Conservation (phyloP, 2,329 filamentous ascomycete species). For the Lecanicillium sp. region DNA sequence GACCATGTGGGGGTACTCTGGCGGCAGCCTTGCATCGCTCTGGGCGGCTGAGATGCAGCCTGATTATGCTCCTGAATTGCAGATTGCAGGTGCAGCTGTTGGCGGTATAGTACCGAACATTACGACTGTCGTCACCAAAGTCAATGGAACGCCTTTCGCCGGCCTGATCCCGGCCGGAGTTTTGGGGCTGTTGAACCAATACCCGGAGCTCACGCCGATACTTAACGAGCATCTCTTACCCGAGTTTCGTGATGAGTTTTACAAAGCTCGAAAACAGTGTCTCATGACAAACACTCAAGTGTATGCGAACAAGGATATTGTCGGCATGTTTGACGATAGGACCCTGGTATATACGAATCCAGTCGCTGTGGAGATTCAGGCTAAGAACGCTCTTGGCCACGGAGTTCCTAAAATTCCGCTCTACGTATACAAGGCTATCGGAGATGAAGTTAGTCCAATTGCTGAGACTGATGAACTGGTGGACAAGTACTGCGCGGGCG, state of each 20-base stretch:
- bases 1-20: constrained; percentile 34
- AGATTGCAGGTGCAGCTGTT: constrained; percentile 17
- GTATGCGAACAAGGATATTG: constrained; percentile 27
- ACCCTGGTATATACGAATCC: constrained; percentile 15
- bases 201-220: constrained; percentile 10
- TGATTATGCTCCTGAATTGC: constrained; percentile 16
- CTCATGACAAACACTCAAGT: constrained; percentile 14
- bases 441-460: constrained; percentile 36
- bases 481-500: constrained; percentile 29
- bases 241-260: constrained; percentile 17
- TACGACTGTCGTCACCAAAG: constrained; percentile 8
- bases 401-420: constrained; percentile 37
- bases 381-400: constrained; percentile 23
- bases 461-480: constrained; percentile 35
- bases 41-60: constrained; percentile 18
- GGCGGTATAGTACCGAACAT: constrained; percentile 17
- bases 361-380: constrained; percentile 16
- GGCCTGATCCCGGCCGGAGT: constrained; percentile 16
- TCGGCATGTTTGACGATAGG: constrained; percentile 31
- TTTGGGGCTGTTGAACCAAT: constrained; percentile 16
- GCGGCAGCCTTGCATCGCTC: constrained; percentile 14
- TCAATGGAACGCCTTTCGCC: constrained; percentile 11
- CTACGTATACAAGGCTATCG: constrained; percentile 39
- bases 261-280: constrained; percentile 19
- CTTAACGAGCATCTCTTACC: constrained; percentile 14